Base-by-base conservation (phyloP, 768 basidiomycete genomes). In the Hydnomerulius pinastri region DNA sequence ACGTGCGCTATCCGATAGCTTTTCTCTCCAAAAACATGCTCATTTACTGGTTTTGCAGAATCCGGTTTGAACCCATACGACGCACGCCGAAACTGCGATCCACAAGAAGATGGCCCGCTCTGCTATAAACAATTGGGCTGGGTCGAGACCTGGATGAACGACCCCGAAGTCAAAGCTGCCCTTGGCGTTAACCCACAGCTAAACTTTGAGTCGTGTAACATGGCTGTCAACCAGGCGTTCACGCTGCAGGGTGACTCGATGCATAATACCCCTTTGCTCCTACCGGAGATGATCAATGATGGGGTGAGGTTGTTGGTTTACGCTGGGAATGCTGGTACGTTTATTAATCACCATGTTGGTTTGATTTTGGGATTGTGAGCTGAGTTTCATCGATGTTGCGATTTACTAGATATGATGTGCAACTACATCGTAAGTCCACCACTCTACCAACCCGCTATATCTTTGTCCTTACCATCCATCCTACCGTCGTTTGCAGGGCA, bases 101-200 rank as follows among this genome's bases (percentile, higher is more conserved):
- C 76, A 33, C 54, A 73, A 24, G 80, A 79, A 59, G 87, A 94
- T 53, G 87, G 86, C 3, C 73, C 79, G 2, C 73, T 90, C 2
- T 92, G 91, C 73, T 92, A 91, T 66, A 74, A 66, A 50, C 77
- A 96, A 71, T 85, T 97, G 80, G 60, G 68, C 15, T 97, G 90
- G 90, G 83, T 97, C 62, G 95, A 97, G 58, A 79, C 75, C 1
- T 98, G 86, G 80, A 76, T 98, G 79, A 97, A 98, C 66, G 71
- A 81, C 44, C 78, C 85, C 4, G 77, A 78, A 49, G 74, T 85
- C 66, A 96, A 96, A 74, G 79, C 77, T n/a, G 81, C 82, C 7
- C 78, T 95, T 24, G 92, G 93, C 40, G 91, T 82, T 13, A 75
- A 84, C 56, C 77, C 81, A 2, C 67, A 75, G 3, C 66, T 71